Evolutionary conservation across 2,329 filamentous ascomycete genomes (phyloP), one percentile per base, ranked within the genome.

Genomic region (Chrysoporthe cubensis): DNA sequence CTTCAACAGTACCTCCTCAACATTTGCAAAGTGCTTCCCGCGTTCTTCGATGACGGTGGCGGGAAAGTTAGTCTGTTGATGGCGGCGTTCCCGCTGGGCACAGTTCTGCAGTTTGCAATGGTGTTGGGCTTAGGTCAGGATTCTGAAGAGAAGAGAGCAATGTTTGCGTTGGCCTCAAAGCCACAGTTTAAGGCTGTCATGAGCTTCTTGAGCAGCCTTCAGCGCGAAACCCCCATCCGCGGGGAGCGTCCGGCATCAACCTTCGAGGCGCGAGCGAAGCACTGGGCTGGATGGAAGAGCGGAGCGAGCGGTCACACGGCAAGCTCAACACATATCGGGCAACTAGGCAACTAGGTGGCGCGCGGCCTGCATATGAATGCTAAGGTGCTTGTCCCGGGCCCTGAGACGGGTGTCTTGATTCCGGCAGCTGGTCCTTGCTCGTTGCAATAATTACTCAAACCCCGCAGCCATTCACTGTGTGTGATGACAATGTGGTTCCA

Each of bases 1-100:
- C 64, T 66, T 60, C 70, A 1, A 68, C 72, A n/a, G 13, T 71
- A 71, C 59, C 62, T 73, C 37, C 52, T 54, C 58, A 66, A 60
- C 34, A 71, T 72, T 16, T 63, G 59, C 44, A 26, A 52, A 34
- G 69, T 69, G 58, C 57, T 72, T n/a, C 59, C 66, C 13, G 62
- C 67, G 48, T 72, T 70, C 61, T 72, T 72, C 61, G 70, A 71
- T 56, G 70, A 70, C 13, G 66, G 59, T 48, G 66, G 70, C 4
- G 72, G 71, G 46, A 71, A 71, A 26, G 34, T 40, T 4, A 62
- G 50, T 11, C 44, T 66, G 7, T 18, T 66, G 21, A 9, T 61
- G 37, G 64, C 57, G 13, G 57, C 46, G 8, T 62, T 66, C 21
- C 64, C 64, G 34, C 46, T 66, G 40, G 64, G 64, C 9, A 60